Evolutionary conservation across 129 eudicot species (phyloP), one percentile per base, ranked within the genome.

Genomic region (Ambrosia trifida): DNA sequence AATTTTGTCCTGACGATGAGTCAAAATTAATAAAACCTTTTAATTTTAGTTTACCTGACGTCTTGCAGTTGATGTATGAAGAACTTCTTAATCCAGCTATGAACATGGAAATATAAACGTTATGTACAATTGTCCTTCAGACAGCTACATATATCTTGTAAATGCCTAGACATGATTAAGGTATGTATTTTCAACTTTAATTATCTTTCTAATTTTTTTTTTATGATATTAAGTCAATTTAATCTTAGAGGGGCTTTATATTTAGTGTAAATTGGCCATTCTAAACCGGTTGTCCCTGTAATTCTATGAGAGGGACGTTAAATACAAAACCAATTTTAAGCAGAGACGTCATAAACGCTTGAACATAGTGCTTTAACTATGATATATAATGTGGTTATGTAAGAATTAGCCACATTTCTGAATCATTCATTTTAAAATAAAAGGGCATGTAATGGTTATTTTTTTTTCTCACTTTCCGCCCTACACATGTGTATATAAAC

Each of bases 31-130:
- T n/a, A 17, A 16, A 51, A 24, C 20, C 24, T 13, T 13, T 13
- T 53, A 41, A 12, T 57, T 7, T 31, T 40, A 11, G 17, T 49
- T 64, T 24, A 61, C 28, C 9, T 59, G 24, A 24, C 64, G 7
- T 41, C 72, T 38, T 82, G 84, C 89, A 90, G 97, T 60, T 83
- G 82, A 88, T 85, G 80, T 90, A 79, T 35, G 91, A 77, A 79
- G 97, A 76, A 74, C 84, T 79, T 73, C 50, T 5, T 56, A 67
- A 83, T 81, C 89, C 97, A 20, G 80, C 59, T 70, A 62, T 47
- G 9, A 79, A 80, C 74, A 84, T 86, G 91, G 77, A 82, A 68
- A 66, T 63, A 76, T 74, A 58, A 61, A 70, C 28, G 65, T 10
- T 13, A 45, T 30, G 46, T 62, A 11, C 38, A 50, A 57, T 40